Evolutionary conservation across 2,329 filamentous ascomycete species (phyloP), one percentile per base, ranked within the genome.

Genomic region (Clarireedia paspali): DNA sequence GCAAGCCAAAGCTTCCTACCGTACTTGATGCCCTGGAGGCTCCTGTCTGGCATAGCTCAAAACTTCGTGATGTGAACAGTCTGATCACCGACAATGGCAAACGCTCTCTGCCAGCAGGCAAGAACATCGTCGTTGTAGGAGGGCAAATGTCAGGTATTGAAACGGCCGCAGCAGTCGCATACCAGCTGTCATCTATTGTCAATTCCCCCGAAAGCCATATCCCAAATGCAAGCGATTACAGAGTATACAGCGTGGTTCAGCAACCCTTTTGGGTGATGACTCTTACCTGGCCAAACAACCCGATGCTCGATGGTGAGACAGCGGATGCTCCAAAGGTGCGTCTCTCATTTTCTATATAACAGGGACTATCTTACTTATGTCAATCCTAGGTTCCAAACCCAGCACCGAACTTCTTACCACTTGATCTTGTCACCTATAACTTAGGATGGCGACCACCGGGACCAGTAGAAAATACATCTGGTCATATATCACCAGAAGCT

Each of bases 141-240:
- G 89, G 88, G 0, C 88, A 91, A 64, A 91, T 94, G 79, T 92
- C 88, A 2, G 89, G 88, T 0, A 81, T 88, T 5, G 89, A 95
- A 72, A 85, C 86, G 49, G 85, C 88, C 0, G 84, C 82, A 9
- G 83, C 84, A 2, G 80, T 91, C 50, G 88, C 87, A 10, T 76
- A 82, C 4, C 83, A 91, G 59, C 70, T 92, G 1, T 91, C 88
- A 0, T 83, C 83, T 5, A 78, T 79, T 2, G 70, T 71, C 12
- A 74, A 86, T 66, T 78, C 80, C 0, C 79, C 83, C 0, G 71
- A 70, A 0, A 58, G 70, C 1, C 74, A 69, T 30, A 70, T 82
- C 4, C 54, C 68, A 0, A 70, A 76, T 46, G 64, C 76, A 0
- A 74, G 76, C 0, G 74, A 76, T 10, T 83, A 80, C 62, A 78